Conservation (phyloP, 2,329 filamentous ascomycete genomes). For the Phialophora expanda region DNA sequence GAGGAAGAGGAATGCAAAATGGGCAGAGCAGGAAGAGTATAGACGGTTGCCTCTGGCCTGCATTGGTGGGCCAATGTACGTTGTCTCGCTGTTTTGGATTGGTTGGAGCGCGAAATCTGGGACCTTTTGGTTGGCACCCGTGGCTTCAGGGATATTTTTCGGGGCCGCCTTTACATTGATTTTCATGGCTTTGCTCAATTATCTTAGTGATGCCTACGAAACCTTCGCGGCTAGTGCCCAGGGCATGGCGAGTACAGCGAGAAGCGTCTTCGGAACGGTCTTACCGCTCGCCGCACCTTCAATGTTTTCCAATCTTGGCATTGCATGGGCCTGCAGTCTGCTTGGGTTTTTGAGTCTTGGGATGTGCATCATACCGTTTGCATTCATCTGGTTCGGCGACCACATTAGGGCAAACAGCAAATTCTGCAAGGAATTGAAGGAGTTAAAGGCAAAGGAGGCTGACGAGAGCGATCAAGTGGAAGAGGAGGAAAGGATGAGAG, state of each 20-base stretch:
- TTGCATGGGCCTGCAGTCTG: constrained; percentile 51
- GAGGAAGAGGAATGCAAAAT: constrained; percentile 56
- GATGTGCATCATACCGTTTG: constrained; percentile 50
- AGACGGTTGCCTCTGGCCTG: constrained; percentile 73
- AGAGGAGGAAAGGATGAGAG: constrained; percentile 3
- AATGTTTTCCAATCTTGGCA: constrained; percentile 48
- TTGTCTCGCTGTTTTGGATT: constrained; percentile 60
- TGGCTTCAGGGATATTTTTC: constrained; percentile 66
- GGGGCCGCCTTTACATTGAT: constrained; percentile 65
- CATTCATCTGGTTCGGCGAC: constrained; percentile 50
- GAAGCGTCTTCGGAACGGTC: constrained; percentile 59
- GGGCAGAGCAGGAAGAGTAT: constrained; percentile 64
- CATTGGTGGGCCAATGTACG: constrained; percentile 67
- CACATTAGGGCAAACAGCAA: constrained; percentile 49
- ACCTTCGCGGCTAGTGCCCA: constrained; percentile 65
- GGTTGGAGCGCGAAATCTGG: constrained; percentile 44
- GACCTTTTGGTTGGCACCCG: constrained; percentile 54
- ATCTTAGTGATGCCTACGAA: constrained; percentile 71
- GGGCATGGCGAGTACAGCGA: constrained; percentile 57
- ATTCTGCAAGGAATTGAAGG: constrained; percentile 50
- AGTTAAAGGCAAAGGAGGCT: constrained; percentile 44
- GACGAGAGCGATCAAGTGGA: constrained; percentile 32
- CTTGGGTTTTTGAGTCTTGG: constrained; percentile 48
- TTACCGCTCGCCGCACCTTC: constrained; percentile 58
- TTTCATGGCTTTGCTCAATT: constrained; percentile 69